A percentile compares a stretch with the other conserved stretches of the same genome.
phyloP scores from a whole-genome alignment of 257 asterid species.

The Solanum chmielewskii region DNA sequence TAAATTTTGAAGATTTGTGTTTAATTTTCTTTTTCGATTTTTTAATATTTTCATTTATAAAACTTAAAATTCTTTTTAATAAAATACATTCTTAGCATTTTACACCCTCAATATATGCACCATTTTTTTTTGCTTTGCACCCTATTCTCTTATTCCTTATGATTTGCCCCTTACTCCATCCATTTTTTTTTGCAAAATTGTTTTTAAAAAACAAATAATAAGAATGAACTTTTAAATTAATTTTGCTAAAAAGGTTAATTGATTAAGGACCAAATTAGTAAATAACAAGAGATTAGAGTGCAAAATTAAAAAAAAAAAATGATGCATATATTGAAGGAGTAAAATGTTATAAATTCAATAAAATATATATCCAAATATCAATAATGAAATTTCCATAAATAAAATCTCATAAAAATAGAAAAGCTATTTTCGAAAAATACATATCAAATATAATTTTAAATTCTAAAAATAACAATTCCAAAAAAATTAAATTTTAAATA shows the following conservation, averaged over 20 bases:
- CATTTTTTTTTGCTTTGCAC: not conserved
- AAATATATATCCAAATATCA: too few species aligned
- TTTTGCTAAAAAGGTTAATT: not conserved
- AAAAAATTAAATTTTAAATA: too few species aligned
- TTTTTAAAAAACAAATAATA: too few species aligned
- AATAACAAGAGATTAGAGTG: not conserved
- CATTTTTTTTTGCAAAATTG: too few species aligned
- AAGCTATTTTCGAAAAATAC: too few species aligned
- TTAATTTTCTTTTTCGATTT: not conserved
- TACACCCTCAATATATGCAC: not conserved
- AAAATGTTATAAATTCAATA: not conserved
- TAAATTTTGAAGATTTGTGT: not conserved
- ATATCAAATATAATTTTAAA: too few species aligned
- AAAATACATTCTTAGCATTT: not conserved
- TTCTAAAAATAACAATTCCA: too few species aligned
- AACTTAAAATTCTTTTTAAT: not conserved
- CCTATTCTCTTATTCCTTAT: too few species aligned
- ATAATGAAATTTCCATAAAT: not conserved
- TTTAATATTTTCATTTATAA: not conserved
- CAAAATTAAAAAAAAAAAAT: too few species aligned
- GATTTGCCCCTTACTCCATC: too few species aligned
- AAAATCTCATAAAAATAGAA: too few species aligned
- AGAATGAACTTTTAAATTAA: too few species aligned
- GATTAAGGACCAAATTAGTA: not conserved
- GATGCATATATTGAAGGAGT: not conserved